Percentiles rank a stretch among this genome's conserved stretches.
These are phyloP conservation scores for Fusarium hostae DNA, from an alignment of 2,329 filamentous ascomycete genomes.

Conservation along the genomic window DNA sequence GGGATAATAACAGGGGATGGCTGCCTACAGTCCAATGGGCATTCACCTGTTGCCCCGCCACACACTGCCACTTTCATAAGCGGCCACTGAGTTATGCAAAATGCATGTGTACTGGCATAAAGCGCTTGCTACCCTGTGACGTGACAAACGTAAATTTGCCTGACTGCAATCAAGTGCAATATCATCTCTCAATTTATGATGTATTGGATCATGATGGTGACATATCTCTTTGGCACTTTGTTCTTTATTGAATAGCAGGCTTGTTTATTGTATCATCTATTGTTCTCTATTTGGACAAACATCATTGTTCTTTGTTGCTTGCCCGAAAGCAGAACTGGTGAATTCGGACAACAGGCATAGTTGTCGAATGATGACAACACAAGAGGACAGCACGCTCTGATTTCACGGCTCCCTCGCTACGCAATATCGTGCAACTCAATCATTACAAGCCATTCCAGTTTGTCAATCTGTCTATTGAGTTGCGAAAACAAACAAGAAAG, in stretches of 20 bases:
- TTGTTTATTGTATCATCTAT: no score
- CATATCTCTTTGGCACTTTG: no score
- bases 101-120: neutral
- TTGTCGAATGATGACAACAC: no score
- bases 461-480: no score
- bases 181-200: neutral
- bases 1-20: neutral
- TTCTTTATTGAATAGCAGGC: rapidly evolving
- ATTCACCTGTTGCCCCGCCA: neutral
- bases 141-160: rapidly evolving
- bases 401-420: neutral
- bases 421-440: neutral
- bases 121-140: neutral
- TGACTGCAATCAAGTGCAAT: neutral
- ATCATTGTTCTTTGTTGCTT: no score
- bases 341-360: no score
- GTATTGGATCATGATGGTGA: rapidly evolving
- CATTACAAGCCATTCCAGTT: rapidly evolving
- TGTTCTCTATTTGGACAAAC: neutral
- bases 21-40: neutral
- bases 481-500: no score
- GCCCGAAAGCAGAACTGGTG: rapidly evolving
- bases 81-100: rapidly evolving
- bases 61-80: neutral
- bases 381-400: no score